Percentiles rank a stretch among this genome's conserved stretches.
phyloP scores from a whole-genome alignment of 495 filamentous ascomycete species.

The Penicillium dipodomyicola region DNA sequence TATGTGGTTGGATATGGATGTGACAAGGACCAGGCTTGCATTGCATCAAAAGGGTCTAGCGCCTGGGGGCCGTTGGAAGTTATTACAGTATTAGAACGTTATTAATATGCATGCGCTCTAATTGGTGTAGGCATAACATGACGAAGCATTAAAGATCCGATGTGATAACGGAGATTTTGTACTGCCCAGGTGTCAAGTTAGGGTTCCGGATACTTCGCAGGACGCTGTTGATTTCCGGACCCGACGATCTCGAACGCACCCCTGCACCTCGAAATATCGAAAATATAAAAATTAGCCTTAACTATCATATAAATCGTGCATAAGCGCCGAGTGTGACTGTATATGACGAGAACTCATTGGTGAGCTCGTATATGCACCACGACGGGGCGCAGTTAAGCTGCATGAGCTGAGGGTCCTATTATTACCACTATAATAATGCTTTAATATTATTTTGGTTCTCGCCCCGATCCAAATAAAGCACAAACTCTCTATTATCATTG shows the following conservation, averaged over 20 bases:
- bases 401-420: background rate
- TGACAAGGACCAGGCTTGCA: background rate
- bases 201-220: background rate
- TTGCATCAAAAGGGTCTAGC: background rate
- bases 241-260: background rate
- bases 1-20: background rate
- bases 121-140: background rate
- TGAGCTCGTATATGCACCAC: background rate
- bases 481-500: background rate
- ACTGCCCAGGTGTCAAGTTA: background rate
- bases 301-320: background rate
- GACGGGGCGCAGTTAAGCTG: background rate
- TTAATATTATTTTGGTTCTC: background rate
- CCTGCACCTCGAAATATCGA: background rate
- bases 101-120: background rate
- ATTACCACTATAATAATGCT: background rate
- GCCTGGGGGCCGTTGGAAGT: background rate
- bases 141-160: background rate
- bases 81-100: background rate
- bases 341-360: background rate
- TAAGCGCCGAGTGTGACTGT: background rate
- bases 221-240: background rate
- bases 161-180: background rate
- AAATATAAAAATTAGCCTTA: background rate
- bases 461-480: background rate